phyloP scores from a whole-genome alignment of 331 rosid species.

The Dryas integrifolia region DNA sequence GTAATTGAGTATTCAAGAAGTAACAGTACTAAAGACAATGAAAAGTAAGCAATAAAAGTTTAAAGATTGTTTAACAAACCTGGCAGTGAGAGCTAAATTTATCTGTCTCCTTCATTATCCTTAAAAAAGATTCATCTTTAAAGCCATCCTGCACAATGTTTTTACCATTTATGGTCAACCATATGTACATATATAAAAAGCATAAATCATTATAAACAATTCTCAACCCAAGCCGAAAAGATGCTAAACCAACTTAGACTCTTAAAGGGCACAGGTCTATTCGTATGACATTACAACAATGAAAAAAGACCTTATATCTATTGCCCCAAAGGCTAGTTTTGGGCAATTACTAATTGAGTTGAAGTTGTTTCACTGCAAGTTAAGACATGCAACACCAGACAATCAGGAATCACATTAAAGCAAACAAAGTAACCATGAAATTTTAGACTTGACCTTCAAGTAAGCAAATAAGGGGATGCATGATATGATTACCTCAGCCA shows the following conservation, averaged over 20 bases:
- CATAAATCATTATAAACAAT: background rate
- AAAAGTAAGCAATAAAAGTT: background rate
- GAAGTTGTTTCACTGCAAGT: too few species aligned
- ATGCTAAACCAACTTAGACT: too few species aligned
- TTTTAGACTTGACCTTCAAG: background rate
- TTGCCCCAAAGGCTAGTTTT: too few species aligned
- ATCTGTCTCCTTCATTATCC: conserved; percentile 59
- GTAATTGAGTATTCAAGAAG: background rate
- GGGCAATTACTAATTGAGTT: too few species aligned
- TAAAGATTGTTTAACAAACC: conserved; percentile 46
- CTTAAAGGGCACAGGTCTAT: too few species aligned
- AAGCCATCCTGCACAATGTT: conserved; percentile 66
- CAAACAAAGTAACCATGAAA: background rate
- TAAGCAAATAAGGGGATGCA: too few species aligned
- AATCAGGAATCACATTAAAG: background rate
- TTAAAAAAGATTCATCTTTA: conserved; percentile 70
- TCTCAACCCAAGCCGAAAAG: background rate
- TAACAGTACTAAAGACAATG: background rate
- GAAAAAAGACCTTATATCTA: too few species aligned
- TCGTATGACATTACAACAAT: too few species aligned
- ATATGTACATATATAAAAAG: background rate
- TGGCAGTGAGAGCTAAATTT: conserved; percentile 57
- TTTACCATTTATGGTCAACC: background rate
- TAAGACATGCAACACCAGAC: background rate
- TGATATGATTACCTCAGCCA: conserved; percentile 47